These are phyloP conservation scores for Solanum paucissectum DNA, from an alignment of 257 asterid genomes.

Conservation along the genomic window DNA sequence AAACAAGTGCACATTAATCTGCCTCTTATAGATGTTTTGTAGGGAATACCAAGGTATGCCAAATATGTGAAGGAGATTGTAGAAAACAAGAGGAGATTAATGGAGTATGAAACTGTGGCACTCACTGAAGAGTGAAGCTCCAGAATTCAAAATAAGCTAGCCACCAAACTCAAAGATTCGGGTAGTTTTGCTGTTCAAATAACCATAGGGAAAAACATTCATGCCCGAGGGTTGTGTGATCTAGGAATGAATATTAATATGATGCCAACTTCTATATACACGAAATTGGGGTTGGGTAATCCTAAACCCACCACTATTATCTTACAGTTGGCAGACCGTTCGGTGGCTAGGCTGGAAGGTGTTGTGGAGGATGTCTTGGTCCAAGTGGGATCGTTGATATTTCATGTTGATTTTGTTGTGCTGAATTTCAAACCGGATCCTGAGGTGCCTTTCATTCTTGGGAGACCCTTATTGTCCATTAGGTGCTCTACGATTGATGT, in stretches of 20 bases:
- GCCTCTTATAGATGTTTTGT: background rate
- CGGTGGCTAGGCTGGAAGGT: no score
- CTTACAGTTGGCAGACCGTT: background rate
- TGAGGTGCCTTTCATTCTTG: no score
- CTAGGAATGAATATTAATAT: background rate
- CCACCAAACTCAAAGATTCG: no score
- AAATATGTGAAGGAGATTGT: background rate
- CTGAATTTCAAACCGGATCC: no score
- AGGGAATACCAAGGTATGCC: background rate
- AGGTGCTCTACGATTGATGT: no score
- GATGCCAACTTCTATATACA: background rate
- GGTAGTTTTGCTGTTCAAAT: background rate
- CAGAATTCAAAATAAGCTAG: background rate
- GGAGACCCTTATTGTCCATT: no score
- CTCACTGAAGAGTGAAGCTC: background rate
- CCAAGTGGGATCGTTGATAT: no score
- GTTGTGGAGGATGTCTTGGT: no score
- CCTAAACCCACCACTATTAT: background rate
- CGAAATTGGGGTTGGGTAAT: background rate
- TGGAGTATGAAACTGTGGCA: background rate
- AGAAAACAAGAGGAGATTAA: background rate
- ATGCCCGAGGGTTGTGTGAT: background rate
- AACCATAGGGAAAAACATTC: no score
- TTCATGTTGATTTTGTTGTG: no score
- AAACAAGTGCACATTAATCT: background rate